Base-by-base conservation (phyloP, 2,329 filamentous ascomycete species). In the Rhexocercosporidium sp. region DNA sequence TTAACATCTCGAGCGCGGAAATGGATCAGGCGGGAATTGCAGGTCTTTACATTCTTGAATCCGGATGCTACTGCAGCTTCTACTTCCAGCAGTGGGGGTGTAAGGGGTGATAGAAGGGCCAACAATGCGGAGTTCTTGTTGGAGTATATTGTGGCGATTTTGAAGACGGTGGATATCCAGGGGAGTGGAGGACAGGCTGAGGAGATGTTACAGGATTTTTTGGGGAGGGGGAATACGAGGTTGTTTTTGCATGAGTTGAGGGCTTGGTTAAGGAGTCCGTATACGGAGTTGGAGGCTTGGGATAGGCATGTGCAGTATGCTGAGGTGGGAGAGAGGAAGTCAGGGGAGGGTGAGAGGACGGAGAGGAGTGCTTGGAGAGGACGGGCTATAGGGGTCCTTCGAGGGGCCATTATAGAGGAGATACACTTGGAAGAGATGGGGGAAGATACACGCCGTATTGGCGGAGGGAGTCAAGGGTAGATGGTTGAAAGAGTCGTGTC, bases 221-320 rank as follows among this genome's bases (percentile, higher is more conserved):
- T 97, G 3, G 94, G 94, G 0, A 83, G 89, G 64, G 87, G 90
- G 20, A 88, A 94, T 77, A 88, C 93, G 1, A 82, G 84, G 20
- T 78, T 97, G 46, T 93, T 98, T 71, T 79, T 97, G 67, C 95
- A 98, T 79, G 95, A 98, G 80, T 79, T 97, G 68, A 86, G 90
- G 68, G 87, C 88, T 12, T 98, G 92, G 88, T 79, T 98, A 72
- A 85, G 93, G 65, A 97, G 94, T 77, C 94, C 94, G 0, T 95
- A 88, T 74, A 83, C 79, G 2, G 88, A 85, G 9, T 78, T 97
- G 9, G 84, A 88, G 61, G 90, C 90, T 56, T 98, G 94, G 93
- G 95, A 97, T 80, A 56, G 73, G 12, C 67, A 75, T 71, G 76
- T 77, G 49, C 76, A 77, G 65, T 77, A 77, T 66, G 69, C 69